These are phyloP conservation scores for Cutaneotrichosporon sp. DNA, from an alignment of 1,284 basidiomycete species.

Conservation along the genomic window DNA sequence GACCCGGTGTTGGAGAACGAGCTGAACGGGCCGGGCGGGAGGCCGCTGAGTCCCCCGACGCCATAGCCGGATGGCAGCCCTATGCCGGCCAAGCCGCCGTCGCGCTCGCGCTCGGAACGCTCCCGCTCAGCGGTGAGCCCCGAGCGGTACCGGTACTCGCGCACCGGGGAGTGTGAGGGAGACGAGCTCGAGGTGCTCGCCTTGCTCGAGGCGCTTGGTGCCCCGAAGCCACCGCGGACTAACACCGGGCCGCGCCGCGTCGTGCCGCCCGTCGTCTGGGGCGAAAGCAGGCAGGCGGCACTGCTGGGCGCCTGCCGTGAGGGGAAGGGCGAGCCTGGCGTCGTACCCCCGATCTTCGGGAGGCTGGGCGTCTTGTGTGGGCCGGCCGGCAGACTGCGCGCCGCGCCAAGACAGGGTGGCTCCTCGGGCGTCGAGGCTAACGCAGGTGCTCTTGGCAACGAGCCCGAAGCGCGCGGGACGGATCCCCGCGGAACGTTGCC, in stretches of 20 bases:
- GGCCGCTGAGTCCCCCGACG: conserved; percentile 1
- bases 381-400: conserved; percentile 4
- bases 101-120: conserved; percentile 1
- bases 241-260: conserved; percentile 46
- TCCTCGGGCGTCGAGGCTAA: conserved; percentile 13
- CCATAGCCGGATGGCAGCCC: conserved; percentile 3
- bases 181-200: conserved; percentile 19
- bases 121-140: conserved; percentile 10
- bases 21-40: conserved; percentile 1
- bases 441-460: background rate
- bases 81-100: background rate
- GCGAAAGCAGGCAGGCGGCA: conserved; percentile 24
- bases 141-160: conserved; percentile 14
- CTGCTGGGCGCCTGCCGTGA: background rate
- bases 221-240: conserved; percentile 50
- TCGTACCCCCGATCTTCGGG: background rate
- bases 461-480: conserved; percentile 1
- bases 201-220: conserved; percentile 16
- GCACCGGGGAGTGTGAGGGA: conserved; percentile 34
- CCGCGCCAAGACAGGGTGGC: background rate
- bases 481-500: background rate
- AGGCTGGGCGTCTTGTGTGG: background rate
- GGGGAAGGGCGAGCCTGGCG: background rate
- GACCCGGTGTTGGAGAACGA: background rate
- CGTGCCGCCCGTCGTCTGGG: conserved; percentile 39